These are phyloP conservation scores for Candida sp. DNA, from an alignment of 1,139 yeast species.

Conservation along the genomic window DNA sequence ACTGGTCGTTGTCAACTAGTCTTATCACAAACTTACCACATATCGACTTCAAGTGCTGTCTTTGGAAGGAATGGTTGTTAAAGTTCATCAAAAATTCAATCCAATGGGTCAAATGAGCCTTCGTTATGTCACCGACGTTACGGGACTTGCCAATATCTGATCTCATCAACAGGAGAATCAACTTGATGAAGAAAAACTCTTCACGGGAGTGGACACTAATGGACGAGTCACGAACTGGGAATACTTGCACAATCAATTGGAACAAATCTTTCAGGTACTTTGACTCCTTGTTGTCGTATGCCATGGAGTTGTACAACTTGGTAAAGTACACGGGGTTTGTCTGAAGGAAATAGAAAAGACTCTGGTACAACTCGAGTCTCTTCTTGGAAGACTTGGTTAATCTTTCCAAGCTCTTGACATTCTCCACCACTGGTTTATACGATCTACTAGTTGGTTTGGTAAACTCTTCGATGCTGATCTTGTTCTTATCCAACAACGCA, in stretches of 20 bases:
- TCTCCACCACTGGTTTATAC: slow-evolving; percentile 10
- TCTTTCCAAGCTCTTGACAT: slow-evolving; percentile 29
- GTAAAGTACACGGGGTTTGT: slow-evolving; percentile 82
- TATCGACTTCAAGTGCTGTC: slow-evolving; percentile 55
- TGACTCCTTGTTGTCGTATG: slow-evolving; percentile 23
- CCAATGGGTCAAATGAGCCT: slow-evolving; percentile 45
- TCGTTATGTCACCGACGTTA: slow-evolving; percentile 38
- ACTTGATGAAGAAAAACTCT: slow-evolving; percentile 69
- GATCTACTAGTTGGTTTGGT: slow-evolving; percentile 52
- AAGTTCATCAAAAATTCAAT: slow-evolving; percentile 56
- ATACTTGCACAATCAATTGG: slow-evolving; percentile 52
- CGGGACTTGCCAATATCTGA: slow-evolving; percentile 41
- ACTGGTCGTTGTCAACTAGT: slow-evolving; percentile 58
- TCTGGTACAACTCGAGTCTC: slow-evolving; percentile 69
- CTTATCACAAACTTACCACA: slow-evolving; percentile 54
- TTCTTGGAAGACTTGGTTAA: slow-evolving; percentile 42
- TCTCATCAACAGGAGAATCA: slow-evolving; percentile 56
- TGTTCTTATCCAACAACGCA: slow-evolving; percentile 77
- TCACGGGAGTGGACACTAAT: slow-evolving; percentile 59
- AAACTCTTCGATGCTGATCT: slow-evolving; percentile 78
- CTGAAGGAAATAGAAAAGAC: slow-evolving; percentile 81
- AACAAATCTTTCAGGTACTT: slow-evolving; percentile 40
- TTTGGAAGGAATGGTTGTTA: slow-evolving; percentile 63
- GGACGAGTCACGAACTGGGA: slow-evolving; percentile 40
- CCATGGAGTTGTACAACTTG: slow-evolving; percentile 42